Evolutionary conservation across 2,329 filamentous ascomycete genomes (phyloP).

Genomic region (Elsinoe batatas): DNA sequence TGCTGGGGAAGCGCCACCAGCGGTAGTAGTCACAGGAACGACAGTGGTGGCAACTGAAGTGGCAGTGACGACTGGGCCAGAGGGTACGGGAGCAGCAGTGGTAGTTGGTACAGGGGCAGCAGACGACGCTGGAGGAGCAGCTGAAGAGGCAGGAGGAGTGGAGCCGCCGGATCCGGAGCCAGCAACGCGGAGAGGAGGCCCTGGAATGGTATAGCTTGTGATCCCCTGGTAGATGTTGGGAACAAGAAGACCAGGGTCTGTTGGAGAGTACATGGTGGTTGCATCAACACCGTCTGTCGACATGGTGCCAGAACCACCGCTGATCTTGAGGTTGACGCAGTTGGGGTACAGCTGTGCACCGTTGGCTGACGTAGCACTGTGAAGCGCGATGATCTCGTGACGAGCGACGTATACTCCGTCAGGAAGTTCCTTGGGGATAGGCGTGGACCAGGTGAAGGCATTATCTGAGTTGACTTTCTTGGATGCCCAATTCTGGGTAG

Average conservation of each 20-base stretch:
- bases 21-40: slow-evolving; percentile 15
- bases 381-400: slow-evolving; percentile 53
- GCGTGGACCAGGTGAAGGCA: slow-evolving; percentile 40
- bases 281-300: slow-evolving; percentile 41
- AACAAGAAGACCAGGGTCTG: slow-evolving; percentile 48
- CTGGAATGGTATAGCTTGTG: slow-evolving; percentile 42
- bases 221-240: slow-evolving; percentile 46
- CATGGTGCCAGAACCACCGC: slow-evolving; percentile 40
- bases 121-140: neutral
- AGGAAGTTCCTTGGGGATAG: slow-evolving; percentile 41
- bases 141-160: neutral
- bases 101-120: slow-evolving; percentile 1
- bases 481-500: slow-evolving; percentile 41
- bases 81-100: slow-evolving; percentile 4
- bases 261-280: slow-evolving; percentile 46
- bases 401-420: slow-evolving; percentile 52
- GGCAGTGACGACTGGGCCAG: slow-evolving; percentile 4
- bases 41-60: slow-evolving; percentile 16
- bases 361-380: slow-evolving; percentile 37
- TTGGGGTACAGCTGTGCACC: slow-evolving; percentile 39
- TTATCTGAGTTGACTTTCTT: slow-evolving; percentile 40
- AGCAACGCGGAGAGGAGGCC: slow-evolving; percentile 35
- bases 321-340: slow-evolving; percentile 52
- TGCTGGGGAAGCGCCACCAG: neutral
- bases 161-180: slow-evolving; percentile 12